phyloP scores from a whole-genome alignment of 1,284 basidiomycete genomes.

The Sanghuangporus baumii region DNA sequence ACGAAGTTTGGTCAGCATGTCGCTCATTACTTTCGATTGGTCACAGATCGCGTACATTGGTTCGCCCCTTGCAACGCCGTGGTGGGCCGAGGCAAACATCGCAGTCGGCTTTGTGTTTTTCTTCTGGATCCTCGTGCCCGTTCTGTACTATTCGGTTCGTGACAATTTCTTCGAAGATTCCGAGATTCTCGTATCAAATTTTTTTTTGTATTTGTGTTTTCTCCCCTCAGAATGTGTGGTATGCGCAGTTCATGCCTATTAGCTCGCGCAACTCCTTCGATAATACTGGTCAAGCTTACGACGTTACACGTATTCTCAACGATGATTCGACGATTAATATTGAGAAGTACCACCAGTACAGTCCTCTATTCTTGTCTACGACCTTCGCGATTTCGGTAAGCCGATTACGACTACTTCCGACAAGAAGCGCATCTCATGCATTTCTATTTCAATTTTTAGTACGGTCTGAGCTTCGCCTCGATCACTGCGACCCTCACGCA shows the following conservation, averaged over 20 bases:
- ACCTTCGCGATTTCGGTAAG: constrained; percentile 24
- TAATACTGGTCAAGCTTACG: constrained; percentile 28
- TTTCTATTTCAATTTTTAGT: background rate
- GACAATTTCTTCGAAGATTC: background rate
- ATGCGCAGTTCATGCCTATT: constrained; percentile 18
- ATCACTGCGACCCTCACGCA: constrained; percentile 29
- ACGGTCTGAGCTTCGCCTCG: constrained; percentile 19
- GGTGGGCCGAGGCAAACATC: constrained; percentile 36
- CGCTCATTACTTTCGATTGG: constrained; percentile 18
- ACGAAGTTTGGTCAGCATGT: constrained; percentile 3
- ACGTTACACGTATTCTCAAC: constrained; percentile 28
- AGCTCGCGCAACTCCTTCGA: constrained; percentile 16
- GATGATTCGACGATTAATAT: constrained; percentile 20
- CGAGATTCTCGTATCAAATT: background rate
- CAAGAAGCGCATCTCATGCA: background rate
- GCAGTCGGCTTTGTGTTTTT: constrained; percentile 37
- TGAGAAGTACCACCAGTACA: constrained; percentile 19
- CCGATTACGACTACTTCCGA: background rate
- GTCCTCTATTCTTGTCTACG: constrained; percentile 20
- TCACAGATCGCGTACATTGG: constrained; percentile 19
- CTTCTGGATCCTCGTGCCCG: constrained; percentile 34
- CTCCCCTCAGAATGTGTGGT: constrained; percentile 20
- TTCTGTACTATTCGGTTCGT: constrained; percentile 19
- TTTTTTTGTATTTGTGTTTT: background rate
- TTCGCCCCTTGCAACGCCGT: constrained; percentile 17